Percentiles rank a stretch among this genome's conserved stretches.
These are phyloP conservation scores for Sarcocystis neurona DNA, from an alignment of 169 alveolate genomes.

Conservation along the genomic window DNA sequence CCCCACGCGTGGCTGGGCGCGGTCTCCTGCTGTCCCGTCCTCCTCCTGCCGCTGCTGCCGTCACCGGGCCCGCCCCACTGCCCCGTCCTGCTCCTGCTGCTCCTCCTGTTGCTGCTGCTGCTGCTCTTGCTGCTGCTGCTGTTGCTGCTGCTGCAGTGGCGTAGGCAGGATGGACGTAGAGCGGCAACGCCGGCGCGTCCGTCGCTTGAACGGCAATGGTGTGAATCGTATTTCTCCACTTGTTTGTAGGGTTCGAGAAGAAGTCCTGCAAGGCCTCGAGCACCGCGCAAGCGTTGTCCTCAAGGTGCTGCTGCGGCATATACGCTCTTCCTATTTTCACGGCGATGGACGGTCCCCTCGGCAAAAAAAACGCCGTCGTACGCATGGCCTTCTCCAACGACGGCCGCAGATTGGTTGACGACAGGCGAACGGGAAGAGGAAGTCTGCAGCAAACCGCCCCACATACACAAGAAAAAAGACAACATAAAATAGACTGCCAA, in stretches of 20 bases:
- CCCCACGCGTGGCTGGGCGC: background rate
- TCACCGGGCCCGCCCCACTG: background rate
- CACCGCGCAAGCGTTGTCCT: slow-evolving; percentile 65
- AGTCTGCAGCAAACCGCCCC: slow-evolving; percentile 32
- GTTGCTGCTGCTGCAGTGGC: background rate
- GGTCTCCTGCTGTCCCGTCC: background rate
- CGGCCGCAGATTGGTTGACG: slow-evolving; percentile 50
- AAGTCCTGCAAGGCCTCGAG: slow-evolving; percentile 57
- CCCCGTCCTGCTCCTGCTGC: background rate
- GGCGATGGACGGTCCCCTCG: slow-evolving; percentile 66
- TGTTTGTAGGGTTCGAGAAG: slow-evolving; percentile 48
- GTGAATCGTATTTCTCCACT: slow-evolving; percentile 67
- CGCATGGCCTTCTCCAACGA: slow-evolving; percentile 63
- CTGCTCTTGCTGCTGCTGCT: background rate
- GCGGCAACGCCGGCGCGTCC: slow-evolving; percentile 69
- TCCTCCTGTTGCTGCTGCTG: background rate
- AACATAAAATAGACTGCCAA: too few species aligned
- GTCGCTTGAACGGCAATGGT: slow-evolving; percentile 71
- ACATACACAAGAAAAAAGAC: too few species aligned
- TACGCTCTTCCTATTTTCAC: slow-evolving; percentile 68
- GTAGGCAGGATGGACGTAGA: slow-evolving; percentile 55
- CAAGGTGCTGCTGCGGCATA: slow-evolving; percentile 60
- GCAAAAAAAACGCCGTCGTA: slow-evolving; percentile 59
- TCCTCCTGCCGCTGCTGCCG: background rate
- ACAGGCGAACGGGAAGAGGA: slow-evolving; percentile 42